Evolutionary conservation across 805 yeast genomes (phyloP).

Genomic region (Candida vartiovaarae): DNA sequence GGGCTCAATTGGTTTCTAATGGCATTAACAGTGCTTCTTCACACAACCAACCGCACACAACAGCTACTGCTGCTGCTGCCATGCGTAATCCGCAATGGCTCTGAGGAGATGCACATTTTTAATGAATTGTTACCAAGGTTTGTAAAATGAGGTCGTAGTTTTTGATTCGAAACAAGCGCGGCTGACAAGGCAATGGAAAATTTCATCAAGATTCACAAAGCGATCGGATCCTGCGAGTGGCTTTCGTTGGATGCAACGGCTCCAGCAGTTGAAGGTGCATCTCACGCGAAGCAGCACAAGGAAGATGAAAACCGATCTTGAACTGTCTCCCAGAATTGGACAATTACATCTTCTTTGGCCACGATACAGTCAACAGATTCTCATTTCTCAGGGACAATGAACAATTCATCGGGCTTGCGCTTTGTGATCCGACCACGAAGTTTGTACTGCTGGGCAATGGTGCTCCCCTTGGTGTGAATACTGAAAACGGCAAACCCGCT

Average conservation of each 20-base stretch:
- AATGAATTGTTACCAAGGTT: no score
- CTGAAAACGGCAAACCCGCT: no score
- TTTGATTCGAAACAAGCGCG: no score
- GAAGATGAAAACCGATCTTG: background rate
- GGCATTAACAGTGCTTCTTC: no score
- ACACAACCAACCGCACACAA: no score
- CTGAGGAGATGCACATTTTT: background rate
- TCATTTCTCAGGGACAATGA: slow-evolving; percentile 49
- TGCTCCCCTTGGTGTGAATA: slow-evolving; percentile 9
- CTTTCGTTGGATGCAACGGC: background rate
- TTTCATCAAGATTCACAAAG: no score
- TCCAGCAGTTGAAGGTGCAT: slow-evolving; percentile 1
- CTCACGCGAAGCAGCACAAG: background rate
- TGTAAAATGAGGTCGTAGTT: no score
- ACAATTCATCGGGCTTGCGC: slow-evolving; percentile 37
- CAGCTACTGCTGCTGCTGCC: background rate
- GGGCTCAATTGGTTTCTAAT: no score
- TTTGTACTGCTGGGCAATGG: slow-evolving; percentile 32
- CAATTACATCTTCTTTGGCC: slow-evolving; percentile 33
- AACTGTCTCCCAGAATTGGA: background rate
- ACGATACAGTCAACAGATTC: slow-evolving; percentile 48
- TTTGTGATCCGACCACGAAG: slow-evolving; percentile 34
- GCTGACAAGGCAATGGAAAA: no score
- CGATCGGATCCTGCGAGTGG: no score
- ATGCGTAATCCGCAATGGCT: slow-evolving; percentile 13